Conservation (phyloP, 345 rosid species). For the Eucalyptus viminalis region DNA sequence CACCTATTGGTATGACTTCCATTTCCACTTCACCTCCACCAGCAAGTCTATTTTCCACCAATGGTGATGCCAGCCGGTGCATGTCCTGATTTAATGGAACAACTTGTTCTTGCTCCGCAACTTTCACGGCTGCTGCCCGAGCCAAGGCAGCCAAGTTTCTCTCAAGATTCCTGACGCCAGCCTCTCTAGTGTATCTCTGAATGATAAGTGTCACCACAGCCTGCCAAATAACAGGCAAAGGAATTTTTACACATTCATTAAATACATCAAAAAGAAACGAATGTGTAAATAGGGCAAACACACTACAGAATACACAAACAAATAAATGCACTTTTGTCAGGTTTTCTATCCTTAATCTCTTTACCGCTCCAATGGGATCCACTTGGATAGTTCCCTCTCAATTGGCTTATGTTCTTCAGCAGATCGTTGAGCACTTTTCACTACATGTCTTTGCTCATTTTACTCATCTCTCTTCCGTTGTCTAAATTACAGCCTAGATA, state of each 20-base stretch:
- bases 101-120: constrained; percentile 79
- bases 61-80: constrained; percentile 61
- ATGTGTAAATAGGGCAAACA: not conserved
- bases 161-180: constrained; percentile 89
- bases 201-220: constrained; percentile 76
- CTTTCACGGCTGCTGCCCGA: constrained; percentile 94
- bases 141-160: constrained; percentile 94
- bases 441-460: not conserved
- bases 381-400: not conserved
- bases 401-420: not conserved
- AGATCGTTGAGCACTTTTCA: not conserved
- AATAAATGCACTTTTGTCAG: not conserved
- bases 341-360: not conserved
- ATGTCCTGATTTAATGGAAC: constrained; percentile 68
- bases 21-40: constrained; percentile 95
- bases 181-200: constrained; percentile 95
- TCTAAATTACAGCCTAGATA: not conserved
- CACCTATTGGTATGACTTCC: constrained; percentile 95
- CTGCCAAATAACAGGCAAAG: constrained; percentile 19
- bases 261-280: not conserved
- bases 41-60: constrained; percentile 72
- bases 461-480: not conserved
- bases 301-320: not conserved
- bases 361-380: not conserved
- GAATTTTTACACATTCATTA: not conserved